These are phyloP conservation scores for Cladophialophora carrionii DNA, from an alignment of 2,329 filamentous ascomycete species.

Conservation along the genomic window DNA sequence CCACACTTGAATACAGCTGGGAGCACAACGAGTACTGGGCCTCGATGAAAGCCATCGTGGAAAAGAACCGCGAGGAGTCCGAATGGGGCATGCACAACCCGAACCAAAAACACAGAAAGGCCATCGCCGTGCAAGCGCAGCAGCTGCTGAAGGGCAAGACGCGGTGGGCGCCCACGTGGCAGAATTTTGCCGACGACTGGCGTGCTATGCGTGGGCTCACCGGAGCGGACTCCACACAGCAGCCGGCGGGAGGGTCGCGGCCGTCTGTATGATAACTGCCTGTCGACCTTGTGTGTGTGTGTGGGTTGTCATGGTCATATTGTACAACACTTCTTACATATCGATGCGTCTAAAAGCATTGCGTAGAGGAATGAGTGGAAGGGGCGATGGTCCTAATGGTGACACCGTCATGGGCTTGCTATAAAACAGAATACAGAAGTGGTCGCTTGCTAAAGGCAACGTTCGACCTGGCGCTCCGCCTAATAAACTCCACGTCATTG, in stretches of 20 bases:
- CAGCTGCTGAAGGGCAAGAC: constrained; percentile 60
- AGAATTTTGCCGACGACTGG: constrained; percentile 40
- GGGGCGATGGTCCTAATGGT: not conserved
- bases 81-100: constrained; percentile 47
- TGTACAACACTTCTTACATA: not conserved
- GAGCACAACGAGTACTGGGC: constrained; percentile 63
- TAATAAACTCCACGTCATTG: not conserved
- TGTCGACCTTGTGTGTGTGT: not conserved
- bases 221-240: not conserved
- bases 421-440: not conserved
- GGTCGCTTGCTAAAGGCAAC: not conserved
- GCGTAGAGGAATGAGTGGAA: not conserved
- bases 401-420: not conserved
- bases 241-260: not conserved
- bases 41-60: constrained; percentile 54
- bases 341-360: not conserved
- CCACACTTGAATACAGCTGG: constrained; percentile 53
- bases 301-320: not conserved
- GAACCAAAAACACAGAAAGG: constrained; percentile 49
- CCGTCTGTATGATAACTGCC: constrained; percentile 4
- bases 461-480: not conserved
- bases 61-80: constrained; percentile 45
- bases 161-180: constrained; percentile 62
- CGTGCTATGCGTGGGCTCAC: constrained; percentile 24
- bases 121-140: constrained; percentile 64